phyloP scores from a whole-genome alignment of 2,329 filamentous ascomycete genomes.

The Cordyceps fumosorosea region DNA sequence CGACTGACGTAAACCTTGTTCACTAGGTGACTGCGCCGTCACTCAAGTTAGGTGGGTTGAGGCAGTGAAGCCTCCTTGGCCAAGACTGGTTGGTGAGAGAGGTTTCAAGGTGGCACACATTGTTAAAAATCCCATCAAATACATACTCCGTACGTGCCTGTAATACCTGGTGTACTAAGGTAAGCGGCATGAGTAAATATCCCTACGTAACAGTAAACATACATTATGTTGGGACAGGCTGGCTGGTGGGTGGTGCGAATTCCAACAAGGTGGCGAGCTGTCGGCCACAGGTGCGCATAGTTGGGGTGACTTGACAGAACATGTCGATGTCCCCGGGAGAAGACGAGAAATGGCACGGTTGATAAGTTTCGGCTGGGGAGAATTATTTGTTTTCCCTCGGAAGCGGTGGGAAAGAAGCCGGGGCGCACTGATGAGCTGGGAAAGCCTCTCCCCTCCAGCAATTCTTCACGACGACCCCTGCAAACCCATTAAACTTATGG shows the following conservation, averaged over 20 bases:
- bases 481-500: background rate
- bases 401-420: background rate
- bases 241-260: background rate
- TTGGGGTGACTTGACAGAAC: background rate
- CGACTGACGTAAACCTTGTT: background rate
- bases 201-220: too few species aligned
- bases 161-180: background rate
- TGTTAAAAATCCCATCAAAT: background rate
- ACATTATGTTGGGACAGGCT: too few species aligned
- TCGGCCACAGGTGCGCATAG: background rate
- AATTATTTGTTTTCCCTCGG: background rate
- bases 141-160: too few species aligned
- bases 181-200: too few species aligned
- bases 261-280: too few species aligned
- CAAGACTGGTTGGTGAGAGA: background rate
- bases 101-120: background rate
- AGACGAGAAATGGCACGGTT: background rate
- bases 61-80: background rate
- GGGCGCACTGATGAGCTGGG: background rate
- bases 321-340: background rate
- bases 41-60: background rate
- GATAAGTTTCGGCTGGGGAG: background rate
- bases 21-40: background rate
- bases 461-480: conserved; percentile 2
- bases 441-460: background rate